Base-by-base conservation (phyloP, 352 stramenopile genomes). In the Phytophthora palmivora region DNA sequence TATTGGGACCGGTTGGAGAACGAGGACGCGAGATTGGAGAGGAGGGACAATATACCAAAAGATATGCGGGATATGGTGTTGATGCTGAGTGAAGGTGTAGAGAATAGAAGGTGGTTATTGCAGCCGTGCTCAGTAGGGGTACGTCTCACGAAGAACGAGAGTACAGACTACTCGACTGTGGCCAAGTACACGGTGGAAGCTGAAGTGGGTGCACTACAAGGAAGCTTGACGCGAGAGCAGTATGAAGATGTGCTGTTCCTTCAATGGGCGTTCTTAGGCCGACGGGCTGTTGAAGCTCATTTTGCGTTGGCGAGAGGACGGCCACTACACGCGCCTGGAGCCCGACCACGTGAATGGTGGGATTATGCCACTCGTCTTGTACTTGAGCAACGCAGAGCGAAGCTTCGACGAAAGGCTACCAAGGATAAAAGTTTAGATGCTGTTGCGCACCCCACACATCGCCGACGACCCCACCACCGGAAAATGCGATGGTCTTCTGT, bases 221-320 rank as follows among this genome's bases (percentile, higher is more conserved):
- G 82, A 52, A 71, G 60, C 2, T 63, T 95, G 24, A 89, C 84
- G 11, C 72, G 84, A 1, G 80, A 92, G 53, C 86, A 95, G 63
- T 95, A 93, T 53, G 84, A 93, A 62, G 86, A 95, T 33, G 79
- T 90, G 62, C 37, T 90, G 28, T 93, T 93, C 41, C 51, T 95
- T 26, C 67, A 89, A 50, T 72, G 79, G 21, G 86, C 82, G 21
- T 93, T 95, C 49, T 39, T 77, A 4, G 73, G 81, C 0, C 76
- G 86, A 10, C 65, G 72, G 3, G 82, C 78, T 1, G 79, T 95
- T 4, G 86, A 93, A 49, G 62, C 75, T 8, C 82, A 91, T 47
- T 89, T 92, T n/a, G 61, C 82, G n/a, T 45, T 78, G 38, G 77
- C 73, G 5, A 78, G 81, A 32, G 73, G 82, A 44, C 61, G 83